A percentile compares a stretch with the other conserved stretches of the same genome.
These are phyloP conservation scores for Talaromyces funiculosus DNA, from an alignment of 2,329 filamentous ascomycete species.

Conservation along the genomic window DNA sequence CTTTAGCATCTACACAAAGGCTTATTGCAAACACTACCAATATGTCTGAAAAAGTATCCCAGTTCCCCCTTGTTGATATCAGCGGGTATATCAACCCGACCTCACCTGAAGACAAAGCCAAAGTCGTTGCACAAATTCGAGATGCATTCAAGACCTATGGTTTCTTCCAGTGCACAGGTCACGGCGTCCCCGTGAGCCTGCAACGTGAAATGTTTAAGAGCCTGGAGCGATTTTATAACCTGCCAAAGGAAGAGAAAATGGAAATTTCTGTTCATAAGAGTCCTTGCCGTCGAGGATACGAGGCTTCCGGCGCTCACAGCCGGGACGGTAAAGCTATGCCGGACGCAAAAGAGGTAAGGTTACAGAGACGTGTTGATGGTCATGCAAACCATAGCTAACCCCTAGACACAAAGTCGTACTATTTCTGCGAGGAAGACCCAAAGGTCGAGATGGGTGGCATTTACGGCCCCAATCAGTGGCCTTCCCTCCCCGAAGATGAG, in stretches of 20 bases:
- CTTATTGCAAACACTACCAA: neutral
- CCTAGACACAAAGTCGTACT: neutral
- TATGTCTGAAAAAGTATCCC: neutral
- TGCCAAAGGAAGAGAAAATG: constrained; percentile 25
- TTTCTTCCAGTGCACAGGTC: constrained; percentile 49
- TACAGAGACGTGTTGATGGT: neutral
- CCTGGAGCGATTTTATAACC: constrained; percentile 45
- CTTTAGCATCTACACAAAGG: neutral
- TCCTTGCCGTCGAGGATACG: constrained; percentile 23
- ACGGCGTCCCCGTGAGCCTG: constrained; percentile 39
- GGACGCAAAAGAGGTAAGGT: constrained; percentile 23
- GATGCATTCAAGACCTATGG: constrained; percentile 43
- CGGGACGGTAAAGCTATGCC: constrained; percentile 20
- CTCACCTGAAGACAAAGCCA: constrained; percentile 10
- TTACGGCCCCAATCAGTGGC: constrained; percentile 31
- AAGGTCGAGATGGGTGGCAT: neutral
- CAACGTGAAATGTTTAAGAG: constrained; percentile 38
- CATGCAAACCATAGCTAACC: neutral
- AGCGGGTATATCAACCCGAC: neutral
- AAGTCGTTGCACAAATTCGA: constrained; percentile 33
- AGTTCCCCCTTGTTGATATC: constrained; percentile 2
- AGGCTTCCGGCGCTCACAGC: constrained; percentile 17
- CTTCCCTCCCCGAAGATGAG: constrained; percentile 23
- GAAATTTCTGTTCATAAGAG: constrained; percentile 21
- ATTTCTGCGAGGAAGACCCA: neutral